phyloP scores from a whole-genome alignment of 78 protist species.

The Andalucia godoyi region DNA sequence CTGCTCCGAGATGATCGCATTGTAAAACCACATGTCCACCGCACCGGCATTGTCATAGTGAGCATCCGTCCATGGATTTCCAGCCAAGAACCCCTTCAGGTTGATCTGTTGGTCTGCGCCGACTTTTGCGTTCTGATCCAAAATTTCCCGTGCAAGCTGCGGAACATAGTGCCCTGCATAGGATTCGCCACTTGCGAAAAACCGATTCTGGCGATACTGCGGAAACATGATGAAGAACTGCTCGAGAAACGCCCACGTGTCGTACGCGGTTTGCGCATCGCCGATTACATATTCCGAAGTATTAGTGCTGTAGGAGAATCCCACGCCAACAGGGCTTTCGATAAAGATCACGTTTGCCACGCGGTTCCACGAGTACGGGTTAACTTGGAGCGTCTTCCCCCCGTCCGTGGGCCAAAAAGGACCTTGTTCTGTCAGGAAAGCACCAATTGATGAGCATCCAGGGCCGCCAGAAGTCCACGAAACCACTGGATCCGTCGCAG shows the following conservation, averaged over 20 bases:
- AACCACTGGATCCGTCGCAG: constrained; percentile 46
- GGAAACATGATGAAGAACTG: constrained; percentile 22
- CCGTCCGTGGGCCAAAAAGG: not conserved
- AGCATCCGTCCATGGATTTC: constrained; percentile 44
- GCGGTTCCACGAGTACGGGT: constrained; percentile 23
- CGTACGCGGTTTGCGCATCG: constrained; percentile 26
- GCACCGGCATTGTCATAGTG: not conserved
- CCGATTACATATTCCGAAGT: not conserved
- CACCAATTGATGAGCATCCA: constrained; percentile 31
- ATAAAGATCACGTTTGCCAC: constrained; percentile 38
- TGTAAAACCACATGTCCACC: not conserved
- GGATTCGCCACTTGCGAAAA: constrained; percentile 50
- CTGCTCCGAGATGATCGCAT: not conserved
- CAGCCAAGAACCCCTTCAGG: constrained; percentile 16
- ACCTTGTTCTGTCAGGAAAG: constrained; percentile 10
- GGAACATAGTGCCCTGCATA: constrained; percentile 52
- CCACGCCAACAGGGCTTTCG: constrained; percentile 48
- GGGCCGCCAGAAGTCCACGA: constrained; percentile 78
- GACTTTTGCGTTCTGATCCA: not conserved
- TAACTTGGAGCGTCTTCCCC: not conserved
- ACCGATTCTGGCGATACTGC: not conserved
- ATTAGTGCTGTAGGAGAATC: constrained; percentile 24
- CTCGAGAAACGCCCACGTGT: constrained; percentile 6
- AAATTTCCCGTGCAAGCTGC: not conserved
- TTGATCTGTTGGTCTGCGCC: not conserved